Conservation (phyloP, 2,329 filamentous ascomycete genomes). For the Meredithiella fracta region DNA sequence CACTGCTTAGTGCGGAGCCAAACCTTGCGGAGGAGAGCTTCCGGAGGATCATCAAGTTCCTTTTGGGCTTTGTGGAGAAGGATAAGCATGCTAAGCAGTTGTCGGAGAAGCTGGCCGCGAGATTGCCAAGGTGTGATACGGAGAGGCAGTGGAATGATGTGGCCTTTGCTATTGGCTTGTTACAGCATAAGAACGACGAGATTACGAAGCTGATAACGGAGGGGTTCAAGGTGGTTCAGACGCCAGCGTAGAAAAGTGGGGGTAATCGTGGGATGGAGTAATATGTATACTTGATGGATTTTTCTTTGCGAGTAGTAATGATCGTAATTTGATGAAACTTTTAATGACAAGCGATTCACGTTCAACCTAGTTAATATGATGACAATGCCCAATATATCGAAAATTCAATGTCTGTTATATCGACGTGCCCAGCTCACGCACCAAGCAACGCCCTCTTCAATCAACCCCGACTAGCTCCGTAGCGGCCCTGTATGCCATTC, state of each 20-base stretch:
- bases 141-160: slow-evolving; percentile 98
- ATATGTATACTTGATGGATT: neutral
- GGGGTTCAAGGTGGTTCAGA: slow-evolving; percentile 58
- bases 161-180: slow-evolving; percentile 70
- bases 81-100: slow-evolving; percentile 96
- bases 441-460: neutral
- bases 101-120: slow-evolving; percentile 77
- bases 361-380: no score
- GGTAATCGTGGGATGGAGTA: neutral
- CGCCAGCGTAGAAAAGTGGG: slow-evolving; percentile 35
- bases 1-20: slow-evolving; percentile 67
- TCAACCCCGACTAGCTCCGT: neutral
- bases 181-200: slow-evolving; percentile 88
- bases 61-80: slow-evolving; percentile 96
- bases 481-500: neutral
- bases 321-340: neutral
- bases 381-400: no score
- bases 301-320: neutral
- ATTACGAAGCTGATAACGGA: slow-evolving; percentile 61
- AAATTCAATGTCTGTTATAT: no score
- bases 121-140: slow-evolving; percentile 70
- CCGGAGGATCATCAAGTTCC: slow-evolving; percentile 73
- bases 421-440: neutral
- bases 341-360: no score
- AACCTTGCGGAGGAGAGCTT: slow-evolving; percentile 73